Percentiles rank a stretch among this genome's conserved stretches.
Evolutionary conservation across 495 filamentous ascomycete species (phyloP).

Genomic region (Daldinia caldariorum): DNA sequence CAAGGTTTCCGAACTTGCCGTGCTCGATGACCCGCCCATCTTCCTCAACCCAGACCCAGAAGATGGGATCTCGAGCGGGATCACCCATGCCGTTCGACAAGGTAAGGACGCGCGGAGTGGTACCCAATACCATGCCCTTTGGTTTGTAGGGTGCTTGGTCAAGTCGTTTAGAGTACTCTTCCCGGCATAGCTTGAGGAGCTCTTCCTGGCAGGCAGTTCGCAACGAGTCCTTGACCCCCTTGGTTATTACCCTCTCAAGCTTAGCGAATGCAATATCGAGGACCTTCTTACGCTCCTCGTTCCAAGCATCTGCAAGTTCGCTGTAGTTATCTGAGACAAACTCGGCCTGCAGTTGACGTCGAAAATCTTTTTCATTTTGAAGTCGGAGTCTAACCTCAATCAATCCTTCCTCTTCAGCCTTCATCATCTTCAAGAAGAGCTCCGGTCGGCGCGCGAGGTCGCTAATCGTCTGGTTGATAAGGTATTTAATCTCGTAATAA

Average conservation of each 20-base stretch:
- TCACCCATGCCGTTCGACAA: conserved; percentile 84
- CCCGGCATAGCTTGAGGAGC: conserved; percentile 80
- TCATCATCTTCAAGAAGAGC: conserved; percentile 93
- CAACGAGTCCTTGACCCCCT: conserved; percentile 91
- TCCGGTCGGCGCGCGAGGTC: conserved; percentile 86
- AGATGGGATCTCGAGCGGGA: conserved; percentile 77
- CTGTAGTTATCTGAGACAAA: conserved; percentile 95
- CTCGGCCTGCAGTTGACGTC: conserved; percentile 75
- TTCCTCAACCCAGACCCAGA: conserved; percentile 93
- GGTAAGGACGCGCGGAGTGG: conserved; percentile 84
- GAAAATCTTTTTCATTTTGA: conserved; percentile 77
- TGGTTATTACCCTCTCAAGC: conserved; percentile 83
- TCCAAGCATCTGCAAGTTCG: conserved; percentile 95
- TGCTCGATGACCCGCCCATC: conserved; percentile 88
- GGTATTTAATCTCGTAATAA: conserved; percentile 98
- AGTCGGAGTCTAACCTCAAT: conserved; percentile 83
- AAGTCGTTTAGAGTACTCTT: conserved; percentile 83
- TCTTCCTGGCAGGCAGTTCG: conserved; percentile 91
- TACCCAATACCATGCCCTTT: conserved; percentile 90
- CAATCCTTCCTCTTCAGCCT: conserved; percentile 91
- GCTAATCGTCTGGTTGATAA: conserved; percentile 82
- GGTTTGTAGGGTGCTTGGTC: conserved; percentile 97
- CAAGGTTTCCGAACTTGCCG: conserved; percentile 83
- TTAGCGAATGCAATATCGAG: conserved; percentile 82
- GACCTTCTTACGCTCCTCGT: conserved; percentile 81